phyloP scores from a whole-genome alignment of 352 stramenopile genomes.

The Thalassiosira mediterranea region DNA sequence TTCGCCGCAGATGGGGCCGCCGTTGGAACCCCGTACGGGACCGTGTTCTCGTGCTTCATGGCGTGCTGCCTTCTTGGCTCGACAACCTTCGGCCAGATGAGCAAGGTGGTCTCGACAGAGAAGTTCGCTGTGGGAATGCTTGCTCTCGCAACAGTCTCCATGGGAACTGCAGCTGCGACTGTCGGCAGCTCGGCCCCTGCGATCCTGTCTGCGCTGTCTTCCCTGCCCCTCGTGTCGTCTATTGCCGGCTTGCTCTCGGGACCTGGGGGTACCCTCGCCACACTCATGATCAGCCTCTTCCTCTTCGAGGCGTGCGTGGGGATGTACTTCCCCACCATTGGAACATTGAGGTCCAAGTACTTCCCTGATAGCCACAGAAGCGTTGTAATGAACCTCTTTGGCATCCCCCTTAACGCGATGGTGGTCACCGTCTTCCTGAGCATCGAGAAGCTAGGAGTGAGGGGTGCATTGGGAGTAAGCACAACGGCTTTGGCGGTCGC shows the following conservation, averaged over 20 bases:
- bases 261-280: slow-evolving; percentile 38
- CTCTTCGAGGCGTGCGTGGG: slow-evolving; percentile 88
- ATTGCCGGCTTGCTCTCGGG: slow-evolving; percentile 24
- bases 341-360: slow-evolving; percentile 84
- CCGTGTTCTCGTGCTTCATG: slow-evolving; percentile 85
- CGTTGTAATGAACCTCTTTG: slow-evolving; percentile 89
- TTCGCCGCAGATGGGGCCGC: slow-evolving; percentile 29
- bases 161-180: slow-evolving; percentile 64
- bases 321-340: slow-evolving; percentile 88
- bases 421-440: slow-evolving; percentile 86
- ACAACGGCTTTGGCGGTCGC: slow-evolving; percentile 78
- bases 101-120: slow-evolving; percentile 56
- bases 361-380: slow-evolving; percentile 85
- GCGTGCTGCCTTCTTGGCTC: slow-evolving; percentile 80
- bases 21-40: slow-evolving; percentile 73
- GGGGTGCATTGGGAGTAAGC: slow-evolving; percentile 76
- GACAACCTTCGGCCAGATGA: slow-evolving; percentile 63
- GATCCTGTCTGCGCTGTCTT: slow-evolving; percentile 29
- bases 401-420: slow-evolving; percentile 88
- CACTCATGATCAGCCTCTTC: slow-evolving; percentile 82
- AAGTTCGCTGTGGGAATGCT: slow-evolving; percentile 74
- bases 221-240: slow-evolving; percentile 38
- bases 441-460: slow-evolving; percentile 83
- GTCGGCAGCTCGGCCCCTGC: slow-evolving; percentile 17
- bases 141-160: slow-evolving; percentile 71